Evolutionary conservation across 2,329 filamentous ascomycete genomes (phyloP), one percentile per base, ranked within the genome.

Genomic region (Paraphoma chrysanthemicola): DNA sequence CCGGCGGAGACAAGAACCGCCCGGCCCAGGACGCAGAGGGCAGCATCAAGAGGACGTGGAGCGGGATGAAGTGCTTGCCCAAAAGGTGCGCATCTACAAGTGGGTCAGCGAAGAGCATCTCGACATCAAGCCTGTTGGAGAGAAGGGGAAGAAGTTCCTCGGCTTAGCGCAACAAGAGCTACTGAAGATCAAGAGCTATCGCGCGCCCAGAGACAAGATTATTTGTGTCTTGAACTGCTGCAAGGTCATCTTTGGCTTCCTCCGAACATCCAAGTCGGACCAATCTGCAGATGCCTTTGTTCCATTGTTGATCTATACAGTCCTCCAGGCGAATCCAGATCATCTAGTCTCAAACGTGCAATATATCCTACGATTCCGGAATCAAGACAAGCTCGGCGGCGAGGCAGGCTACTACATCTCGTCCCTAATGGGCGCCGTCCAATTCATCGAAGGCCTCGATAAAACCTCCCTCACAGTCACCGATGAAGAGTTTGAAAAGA

Each of bases 1-100:
- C 88, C 86, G 77, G 82, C 87, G 68, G 88, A 88, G 75, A 87
- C 75, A 60, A 58, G 78, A 69, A 23, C 71, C 76, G 1, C 59
- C 90, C 77, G 91, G 90, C 0, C 91, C 92, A 0, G 94, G 95
- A n/a, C 85, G 95, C 54, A 86, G 90, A 68, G 95, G 95, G 0
- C 96, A 99, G 73, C 95, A 99, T 73, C 95, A 99, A 76, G 95
- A 99, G 77, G 95, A 99, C 72, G 92, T 99, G 36, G 95, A 99
- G 76, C 86, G 95, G 8, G 95, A 99, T 73, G 93, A 97, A 63
- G 88, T 99, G n/a, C 82, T 99, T 44, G 88, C 93, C 0, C 95
- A 99, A 72, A 99, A 98, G 80, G 93, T 99, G 67, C 89, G 91
- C 48, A 99, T 99, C 56, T 99, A 99, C 76, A 88, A 91, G 54